A percentile compares a stretch with the other conserved stretches of the same genome.
phyloP scores from a whole-genome alignment of 148 eudicot genomes.

The Talinum fruticosum region DNA sequence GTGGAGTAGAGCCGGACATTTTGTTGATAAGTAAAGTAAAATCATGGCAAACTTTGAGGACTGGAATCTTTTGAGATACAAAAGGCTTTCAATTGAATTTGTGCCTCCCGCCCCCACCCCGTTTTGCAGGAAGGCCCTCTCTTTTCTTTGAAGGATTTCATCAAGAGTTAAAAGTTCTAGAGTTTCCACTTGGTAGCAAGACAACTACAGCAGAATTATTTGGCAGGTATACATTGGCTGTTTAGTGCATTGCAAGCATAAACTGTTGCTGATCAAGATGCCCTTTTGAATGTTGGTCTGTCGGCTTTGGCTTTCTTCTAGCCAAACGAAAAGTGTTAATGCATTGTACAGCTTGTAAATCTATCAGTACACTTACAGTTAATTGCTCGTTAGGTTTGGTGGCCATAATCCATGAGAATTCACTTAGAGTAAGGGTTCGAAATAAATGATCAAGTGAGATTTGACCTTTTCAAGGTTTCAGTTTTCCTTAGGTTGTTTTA shows the following conservation, averaged over 20 bases:
- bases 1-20: too few relatives aligned
- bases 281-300: background rate
- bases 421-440: background rate
- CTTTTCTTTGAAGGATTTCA: slow-evolving; percentile 63
- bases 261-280: slow-evolving; percentile 4
- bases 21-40: too few relatives aligned
- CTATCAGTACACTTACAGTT: background rate
- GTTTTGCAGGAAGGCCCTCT: slow-evolving; percentile 52
- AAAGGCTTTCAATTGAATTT: background rate
- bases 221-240: slow-evolving; percentile 8
- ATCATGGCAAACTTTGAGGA: too few relatives aligned
- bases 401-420: background rate
- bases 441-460: background rate
- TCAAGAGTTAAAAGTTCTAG: slow-evolving; percentile 38
- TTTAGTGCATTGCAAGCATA: slow-evolving; percentile 1
- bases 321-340: background rate
- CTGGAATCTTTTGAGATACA: background rate
- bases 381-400: background rate
- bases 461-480: background rate
- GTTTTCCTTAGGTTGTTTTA: background rate
- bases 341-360: slow-evolving; percentile 28
- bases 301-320: slow-evolving; percentile 2
- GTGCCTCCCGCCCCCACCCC: background rate
- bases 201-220: slow-evolving; percentile 2
- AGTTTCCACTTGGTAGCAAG: background rate